Evolutionary conservation across 192 early-diverging fungal genomes (phyloP).

Genomic region (Phycomyces nitens): DNA sequence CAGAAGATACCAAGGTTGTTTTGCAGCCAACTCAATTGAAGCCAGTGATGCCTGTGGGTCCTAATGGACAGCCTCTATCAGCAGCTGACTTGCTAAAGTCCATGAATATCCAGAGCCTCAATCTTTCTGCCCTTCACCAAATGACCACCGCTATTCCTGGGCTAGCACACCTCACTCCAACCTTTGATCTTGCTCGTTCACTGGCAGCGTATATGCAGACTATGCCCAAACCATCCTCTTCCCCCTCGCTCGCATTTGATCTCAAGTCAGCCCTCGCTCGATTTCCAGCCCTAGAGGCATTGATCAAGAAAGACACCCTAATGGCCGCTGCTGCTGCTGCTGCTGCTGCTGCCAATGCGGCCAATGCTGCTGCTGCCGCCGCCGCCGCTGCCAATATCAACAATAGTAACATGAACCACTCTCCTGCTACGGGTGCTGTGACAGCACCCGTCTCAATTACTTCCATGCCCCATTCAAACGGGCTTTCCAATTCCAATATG

Average conservation of each 20-base stretch:
- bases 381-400: conserved; percentile 2
- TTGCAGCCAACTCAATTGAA: not conserved
- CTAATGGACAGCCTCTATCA: conserved; percentile 2
- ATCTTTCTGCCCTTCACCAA: conserved; percentile 24
- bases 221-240: conserved; percentile 10
- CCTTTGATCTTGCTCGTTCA: conserved; percentile 15
- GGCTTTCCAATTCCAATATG: not conserved
- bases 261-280: conserved; percentile 21
- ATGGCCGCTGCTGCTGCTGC: not conserved
- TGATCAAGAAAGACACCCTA: conserved; percentile 24
- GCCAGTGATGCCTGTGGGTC: no score
- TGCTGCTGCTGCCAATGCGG: no score
- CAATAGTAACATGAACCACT: not conserved
- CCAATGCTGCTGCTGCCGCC: not conserved
- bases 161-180: conserved; percentile 18
- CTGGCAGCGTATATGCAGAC: conserved; percentile 22
- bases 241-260: conserved; percentile 11
- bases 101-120: conserved; percentile 27
- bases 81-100: conserved; percentile 25
- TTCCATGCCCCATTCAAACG: not conserved
- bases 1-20: conserved; percentile 1
- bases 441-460: not conserved
- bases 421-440: not conserved
- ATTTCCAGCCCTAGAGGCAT: conserved; percentile 25
- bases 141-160: conserved; percentile 22